These are phyloP conservation scores for Phytophthora citrophthora DNA, from an alignment of 352 stramenopile species.

Conservation along the genomic window DNA sequence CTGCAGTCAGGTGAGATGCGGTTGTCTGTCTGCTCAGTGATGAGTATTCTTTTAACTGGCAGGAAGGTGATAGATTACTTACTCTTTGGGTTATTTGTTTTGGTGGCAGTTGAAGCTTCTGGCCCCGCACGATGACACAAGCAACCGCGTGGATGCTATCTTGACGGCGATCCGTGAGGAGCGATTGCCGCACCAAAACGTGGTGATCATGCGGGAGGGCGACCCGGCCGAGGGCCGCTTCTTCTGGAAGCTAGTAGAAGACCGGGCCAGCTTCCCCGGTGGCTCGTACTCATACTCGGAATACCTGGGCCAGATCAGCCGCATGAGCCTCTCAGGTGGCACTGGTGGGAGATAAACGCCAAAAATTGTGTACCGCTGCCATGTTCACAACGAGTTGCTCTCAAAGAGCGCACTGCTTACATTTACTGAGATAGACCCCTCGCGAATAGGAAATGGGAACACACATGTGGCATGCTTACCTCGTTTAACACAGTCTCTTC, in stretches of 20 bases:
- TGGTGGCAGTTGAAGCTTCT: conserved; percentile 70
- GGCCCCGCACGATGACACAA: conserved; percentile 85
- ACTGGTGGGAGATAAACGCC: conserved; percentile 53
- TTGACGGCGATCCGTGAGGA: conserved; percentile 90
- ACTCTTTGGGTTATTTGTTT: conserved; percentile 13
- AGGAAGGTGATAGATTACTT: conserved; percentile 28
- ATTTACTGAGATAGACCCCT: too few species aligned
- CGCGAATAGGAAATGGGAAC: conserved; percentile 24
- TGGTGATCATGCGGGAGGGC: conserved; percentile 95
- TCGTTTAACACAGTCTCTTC: not conserved
- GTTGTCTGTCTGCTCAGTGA: conserved; percentile 9
- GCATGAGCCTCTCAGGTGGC: conserved; percentile 63
- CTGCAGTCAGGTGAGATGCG: conserved; percentile 66
- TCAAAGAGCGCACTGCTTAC: too few species aligned
- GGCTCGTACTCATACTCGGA: conserved; percentile 98
- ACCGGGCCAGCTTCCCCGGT: conserved; percentile 97
- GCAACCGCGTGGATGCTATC: conserved; percentile 88
- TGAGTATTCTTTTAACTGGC: conserved; percentile 11
- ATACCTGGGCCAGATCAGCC: conserved; percentile 93
- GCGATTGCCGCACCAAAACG: conserved; percentile 77
- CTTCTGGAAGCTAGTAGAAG: conserved; percentile 98
- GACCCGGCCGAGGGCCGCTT: conserved; percentile 94
- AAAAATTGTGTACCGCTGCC: too few species aligned
- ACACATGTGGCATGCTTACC: not conserved
- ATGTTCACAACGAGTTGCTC: too few species aligned